Conservation (phyloP, 2,329 filamentous ascomycete species). For the Trichophyton verrucosum region DNA sequence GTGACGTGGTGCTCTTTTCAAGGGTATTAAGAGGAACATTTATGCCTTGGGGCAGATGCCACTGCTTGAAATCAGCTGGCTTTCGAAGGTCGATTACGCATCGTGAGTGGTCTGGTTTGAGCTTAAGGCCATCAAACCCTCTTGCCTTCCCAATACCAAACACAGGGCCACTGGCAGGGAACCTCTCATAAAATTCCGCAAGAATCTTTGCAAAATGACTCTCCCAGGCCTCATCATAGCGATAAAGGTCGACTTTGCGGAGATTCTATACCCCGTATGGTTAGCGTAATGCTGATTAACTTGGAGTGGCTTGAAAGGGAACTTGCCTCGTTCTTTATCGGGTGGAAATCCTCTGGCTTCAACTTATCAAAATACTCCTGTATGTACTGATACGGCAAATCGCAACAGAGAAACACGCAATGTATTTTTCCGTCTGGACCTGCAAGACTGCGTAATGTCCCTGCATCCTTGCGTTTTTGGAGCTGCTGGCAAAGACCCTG, state of each 20-base stretch:
- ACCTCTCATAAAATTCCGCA: slow-evolving; percentile 23
- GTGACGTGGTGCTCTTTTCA: slow-evolving; percentile 26
- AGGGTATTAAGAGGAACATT: slow-evolving; percentile 35
- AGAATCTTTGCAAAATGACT: slow-evolving; percentile 20
- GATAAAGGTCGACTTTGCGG: slow-evolving; percentile 40
- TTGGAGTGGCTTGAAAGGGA: neutral
- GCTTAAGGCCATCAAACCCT: neutral
- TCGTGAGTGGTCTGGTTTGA: slow-evolving; percentile 12
- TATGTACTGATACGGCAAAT: slow-evolving; percentile 52
- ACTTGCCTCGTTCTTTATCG: slow-evolving; percentile 37
- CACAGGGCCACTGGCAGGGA: neutral
- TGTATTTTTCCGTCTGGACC: slow-evolving; percentile 36
- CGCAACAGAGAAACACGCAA: slow-evolving; percentile 51
- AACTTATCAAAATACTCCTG: slow-evolving; percentile 49
- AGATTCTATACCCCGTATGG: slow-evolving; percentile 27
- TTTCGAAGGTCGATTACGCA: slow-evolving; percentile 38
- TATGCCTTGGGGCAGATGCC: slow-evolving; percentile 34
- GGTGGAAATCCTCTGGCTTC: slow-evolving; percentile 36
- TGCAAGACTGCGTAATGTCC: slow-evolving; percentile 34
- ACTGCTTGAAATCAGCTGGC: slow-evolving; percentile 30
- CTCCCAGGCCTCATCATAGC: slow-evolving; percentile 45
- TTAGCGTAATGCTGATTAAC: neutral
- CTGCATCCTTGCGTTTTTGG: slow-evolving; percentile 36
- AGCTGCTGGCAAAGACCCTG: slow-evolving; percentile 41
- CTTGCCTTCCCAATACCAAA: neutral